Evolutionary conservation across 805 yeast genomes (phyloP), one percentile per base, ranked within the genome.

Genomic region (Saturnispora saitoi): DNA sequence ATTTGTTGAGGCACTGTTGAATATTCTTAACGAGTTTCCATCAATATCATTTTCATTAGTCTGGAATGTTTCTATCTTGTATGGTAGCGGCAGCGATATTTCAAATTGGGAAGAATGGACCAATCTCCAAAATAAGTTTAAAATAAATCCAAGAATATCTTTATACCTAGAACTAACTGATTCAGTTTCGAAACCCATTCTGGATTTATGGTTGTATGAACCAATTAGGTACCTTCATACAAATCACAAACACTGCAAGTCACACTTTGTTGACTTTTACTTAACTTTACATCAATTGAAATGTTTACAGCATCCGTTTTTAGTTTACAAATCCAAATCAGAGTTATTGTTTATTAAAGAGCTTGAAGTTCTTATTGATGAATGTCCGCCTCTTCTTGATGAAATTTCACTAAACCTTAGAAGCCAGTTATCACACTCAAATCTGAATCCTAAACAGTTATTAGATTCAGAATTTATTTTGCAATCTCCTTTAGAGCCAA

Each of bases 401-500:
- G 32, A 37, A 24, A 22, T 39, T 2, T 47, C 9, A 31, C 29
- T 26, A 45, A 49, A 29, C 15, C 14, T 29, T 17, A 47, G 42
- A n/a, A 15, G 22, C 32, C 17, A 19, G 39, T 48, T 63, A 14
- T 28, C 46, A 9, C 20, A 41, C 2, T 50, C 63, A 4, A 51
- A 47, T 14, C 26, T 55, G 9, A 39, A 43, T 14, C 28, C 49
- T 1, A 48, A 51, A 2, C 49, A 49, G 3, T 11, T 43, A 24
- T 41, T 56, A 8, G 46, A 47, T 22, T 52, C 63, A 1, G 41
- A 51, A 4, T 47, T 54, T 14, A 49, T 56, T 6, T 49, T 67
- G 22, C 71, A 67, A 49, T 30, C 52, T 3, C 97, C 97, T 0
- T 67, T 90, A 29, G 85, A 85, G 59, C 97, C 98, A 0, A 69